A percentile compares a stretch with the other conserved stretches of the same genome.
Conservation (phyloP, 495 filamentous ascomycete genomes). For the Penicillium arizonense region DNA sequence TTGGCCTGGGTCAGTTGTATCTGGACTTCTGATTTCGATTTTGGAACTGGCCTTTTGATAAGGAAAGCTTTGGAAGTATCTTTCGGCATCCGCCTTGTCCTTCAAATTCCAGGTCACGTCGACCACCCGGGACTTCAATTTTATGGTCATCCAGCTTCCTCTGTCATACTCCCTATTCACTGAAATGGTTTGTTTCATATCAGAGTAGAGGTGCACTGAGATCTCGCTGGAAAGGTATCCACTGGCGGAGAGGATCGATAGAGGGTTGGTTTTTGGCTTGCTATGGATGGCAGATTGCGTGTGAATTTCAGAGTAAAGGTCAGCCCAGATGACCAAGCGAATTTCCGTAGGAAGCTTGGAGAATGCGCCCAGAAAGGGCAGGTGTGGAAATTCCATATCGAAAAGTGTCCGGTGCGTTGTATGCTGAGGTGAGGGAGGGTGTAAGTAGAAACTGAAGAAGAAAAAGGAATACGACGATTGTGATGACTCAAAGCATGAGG, state of each 20-base stretch:
- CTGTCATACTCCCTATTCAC: not conserved
- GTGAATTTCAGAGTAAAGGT: not conserved
- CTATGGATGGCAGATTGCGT: not conserved
- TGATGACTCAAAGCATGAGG: too few relatives aligned
- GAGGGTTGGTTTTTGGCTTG: not conserved
- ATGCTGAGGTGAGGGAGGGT: too few relatives aligned
- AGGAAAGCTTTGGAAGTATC: not conserved
- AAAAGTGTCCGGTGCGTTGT: not conserved
- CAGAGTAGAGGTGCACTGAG: not conserved
- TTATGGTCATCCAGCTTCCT: not conserved
- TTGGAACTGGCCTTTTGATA: not conserved
- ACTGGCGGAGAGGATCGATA: not conserved
- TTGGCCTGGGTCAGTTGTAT: not conserved
- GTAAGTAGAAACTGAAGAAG: too few relatives aligned
- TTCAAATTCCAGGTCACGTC: not conserved
- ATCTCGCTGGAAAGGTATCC: not conserved
- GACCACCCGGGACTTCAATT: not conserved
- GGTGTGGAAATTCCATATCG: not conserved
- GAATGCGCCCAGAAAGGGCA: not conserved
- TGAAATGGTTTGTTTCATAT: not conserved
- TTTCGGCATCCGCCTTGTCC: not conserved
- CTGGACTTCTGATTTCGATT: not conserved
- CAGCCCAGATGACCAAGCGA: not conserved
- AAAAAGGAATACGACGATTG: too few relatives aligned
- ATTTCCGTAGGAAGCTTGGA: not conserved